phyloP scores from a whole-genome alignment of 441 rosid genomes.

The Pelargonium australe region DNA sequence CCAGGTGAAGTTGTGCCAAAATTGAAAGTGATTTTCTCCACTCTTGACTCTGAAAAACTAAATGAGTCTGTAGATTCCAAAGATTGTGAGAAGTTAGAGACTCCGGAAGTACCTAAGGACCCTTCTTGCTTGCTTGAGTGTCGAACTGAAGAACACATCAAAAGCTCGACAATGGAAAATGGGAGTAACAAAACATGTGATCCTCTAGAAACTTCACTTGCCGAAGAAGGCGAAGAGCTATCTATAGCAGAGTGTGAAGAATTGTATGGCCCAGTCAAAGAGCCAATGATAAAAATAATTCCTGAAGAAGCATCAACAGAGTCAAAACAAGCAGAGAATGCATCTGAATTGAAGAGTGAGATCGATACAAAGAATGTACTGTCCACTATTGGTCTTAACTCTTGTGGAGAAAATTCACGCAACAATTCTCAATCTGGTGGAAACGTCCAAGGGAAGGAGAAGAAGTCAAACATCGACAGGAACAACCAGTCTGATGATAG shows the following conservation, averaged over 20 bases:
- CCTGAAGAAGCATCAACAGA: conserved; percentile 29
- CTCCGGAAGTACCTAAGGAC: conserved; percentile 26
- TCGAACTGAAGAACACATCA: conserved; percentile 16
- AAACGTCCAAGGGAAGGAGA: conserved; percentile 33
- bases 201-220: conserved; percentile 25
- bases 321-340: conserved; percentile 25
- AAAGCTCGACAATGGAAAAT: conserved; percentile 24
- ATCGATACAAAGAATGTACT: conserved; percentile 21
- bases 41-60: conserved; percentile 44
- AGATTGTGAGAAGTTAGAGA: conserved; percentile 28
- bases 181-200: conserved; percentile 20
- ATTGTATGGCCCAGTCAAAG: conserved; percentile 81
- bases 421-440: conserved; percentile 32
- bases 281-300: conserved; percentile 47
- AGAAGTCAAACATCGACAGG: conserved; percentile 25
- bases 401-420: conserved; percentile 31
- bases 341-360: conserved; percentile 29
- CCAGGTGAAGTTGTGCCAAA: conserved; percentile 50
- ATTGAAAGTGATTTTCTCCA: conserved; percentile 64
- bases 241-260: conserved; percentile 82
- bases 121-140: conserved; percentile 18
- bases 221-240: conserved; percentile 48
- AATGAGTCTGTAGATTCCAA: conserved; percentile 24
- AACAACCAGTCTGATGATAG: conserved; percentile 26
- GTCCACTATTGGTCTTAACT: conserved; percentile 24